Evolutionary conservation across 208 protist species (phyloP).

Genomic region (Trypanosoma grayi): DNA sequence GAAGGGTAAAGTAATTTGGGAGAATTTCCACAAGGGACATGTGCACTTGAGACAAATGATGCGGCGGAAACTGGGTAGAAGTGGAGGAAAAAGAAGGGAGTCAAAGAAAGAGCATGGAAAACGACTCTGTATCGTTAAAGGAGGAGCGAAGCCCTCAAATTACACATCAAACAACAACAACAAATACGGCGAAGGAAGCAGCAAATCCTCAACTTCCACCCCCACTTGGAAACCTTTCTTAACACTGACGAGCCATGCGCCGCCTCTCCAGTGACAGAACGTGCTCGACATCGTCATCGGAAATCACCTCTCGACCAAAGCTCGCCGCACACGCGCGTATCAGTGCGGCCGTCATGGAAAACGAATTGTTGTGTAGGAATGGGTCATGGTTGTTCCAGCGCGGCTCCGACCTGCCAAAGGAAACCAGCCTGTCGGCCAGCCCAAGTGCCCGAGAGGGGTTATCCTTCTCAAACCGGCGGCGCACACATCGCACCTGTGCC

Average conservation of each 20-base stretch:
- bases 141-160: no score
- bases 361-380: constrained; percentile 86
- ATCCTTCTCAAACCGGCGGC: constrained; percentile 14
- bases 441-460: constrained; percentile 7
- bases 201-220: neutral
- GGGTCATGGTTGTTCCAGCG: constrained; percentile 77
- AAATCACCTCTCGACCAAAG: constrained; percentile 38
- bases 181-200: neutral
- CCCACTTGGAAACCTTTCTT: neutral
- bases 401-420: constrained; percentile 29
- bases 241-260: constrained; percentile 33
- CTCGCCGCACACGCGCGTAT: constrained; percentile 67
- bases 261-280: constrained; percentile 42
- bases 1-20: constrained; percentile 48
- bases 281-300: constrained; percentile 41
- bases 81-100: neutral
- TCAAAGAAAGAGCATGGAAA: neutral
- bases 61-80: neutral
- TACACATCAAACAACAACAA: constrained; percentile 1
- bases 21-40: constrained; percentile 58
- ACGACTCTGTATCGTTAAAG: neutral
- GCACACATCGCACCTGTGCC: constrained; percentile 27
- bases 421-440: constrained; percentile 44
- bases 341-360: constrained; percentile 59
- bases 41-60: neutral